Conservation (phyloP, 768 basidiomycete genomes). For the Suillus tomentosus region DNA sequence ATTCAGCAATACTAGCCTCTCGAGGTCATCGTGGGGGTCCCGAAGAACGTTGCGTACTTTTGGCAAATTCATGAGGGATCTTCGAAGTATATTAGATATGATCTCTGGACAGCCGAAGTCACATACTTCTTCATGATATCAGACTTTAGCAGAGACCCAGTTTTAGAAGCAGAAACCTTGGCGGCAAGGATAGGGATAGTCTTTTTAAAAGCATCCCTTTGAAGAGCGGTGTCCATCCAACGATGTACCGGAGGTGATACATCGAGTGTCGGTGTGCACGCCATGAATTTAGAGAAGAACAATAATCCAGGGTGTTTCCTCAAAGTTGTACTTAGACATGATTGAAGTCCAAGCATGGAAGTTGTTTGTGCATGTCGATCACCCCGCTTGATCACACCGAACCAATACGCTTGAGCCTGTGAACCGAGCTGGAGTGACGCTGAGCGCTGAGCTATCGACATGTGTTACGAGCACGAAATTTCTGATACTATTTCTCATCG, state of each 20-base stretch:
- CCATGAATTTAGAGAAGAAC: slow-evolving; percentile 30
- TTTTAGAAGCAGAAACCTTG: slow-evolving; percentile 57
- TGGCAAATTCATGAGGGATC: slow-evolving; percentile 68
- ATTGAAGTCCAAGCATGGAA: slow-evolving; percentile 14
- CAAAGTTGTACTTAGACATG: slow-evolving; percentile 4
- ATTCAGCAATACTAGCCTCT: slow-evolving; percentile 68
- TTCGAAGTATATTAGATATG: slow-evolving; percentile 32
- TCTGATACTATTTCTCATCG: slow-evolving; percentile 10
- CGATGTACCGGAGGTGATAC: slow-evolving; percentile 49
- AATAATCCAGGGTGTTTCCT: slow-evolving; percentile 4
- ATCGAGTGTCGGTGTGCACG: slow-evolving; percentile 40
- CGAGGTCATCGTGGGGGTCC: slow-evolving; percentile 50
- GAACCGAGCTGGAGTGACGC: not conserved
- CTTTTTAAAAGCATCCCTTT: slow-evolving; percentile 66
- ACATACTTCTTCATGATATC: slow-evolving; percentile 61
- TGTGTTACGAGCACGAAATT: slow-evolving; percentile 5
- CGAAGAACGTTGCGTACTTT: slow-evolving; percentile 60
- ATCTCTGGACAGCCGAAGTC: slow-evolving; percentile 3
- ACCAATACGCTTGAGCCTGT: no score
- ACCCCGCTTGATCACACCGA: not conserved
- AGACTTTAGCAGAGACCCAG: slow-evolving; percentile 57
- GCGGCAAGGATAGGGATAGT: slow-evolving; percentile 69
- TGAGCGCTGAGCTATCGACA: not conserved
- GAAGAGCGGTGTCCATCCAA: slow-evolving; percentile 54
- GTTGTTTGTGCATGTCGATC: slow-evolving; percentile 10